These are phyloP conservation scores for Pelargonium myrrhifolium DNA, from an alignment of 441 rosid genomes.

Conservation along the genomic window DNA sequence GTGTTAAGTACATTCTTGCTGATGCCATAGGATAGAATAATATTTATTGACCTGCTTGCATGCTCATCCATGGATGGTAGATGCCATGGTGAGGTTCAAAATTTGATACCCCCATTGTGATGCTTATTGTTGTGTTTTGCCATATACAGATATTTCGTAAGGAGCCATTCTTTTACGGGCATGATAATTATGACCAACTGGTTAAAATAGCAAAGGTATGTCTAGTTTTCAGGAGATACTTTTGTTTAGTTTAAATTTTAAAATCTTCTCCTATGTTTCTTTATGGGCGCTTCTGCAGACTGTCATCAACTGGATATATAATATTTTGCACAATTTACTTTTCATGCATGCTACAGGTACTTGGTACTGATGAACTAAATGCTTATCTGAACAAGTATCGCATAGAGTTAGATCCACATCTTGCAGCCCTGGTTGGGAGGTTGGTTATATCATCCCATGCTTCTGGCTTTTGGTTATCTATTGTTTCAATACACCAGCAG, in stretches of 20 bases:
- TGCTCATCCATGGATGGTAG: neutral
- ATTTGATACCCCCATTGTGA: no score
- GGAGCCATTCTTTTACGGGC: conserved; percentile 88
- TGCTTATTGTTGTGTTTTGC: conserved; percentile 23
- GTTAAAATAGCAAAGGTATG: conserved; percentile 80
- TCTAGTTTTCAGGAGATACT: neutral
- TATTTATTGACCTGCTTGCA: neutral
- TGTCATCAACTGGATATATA: no score
- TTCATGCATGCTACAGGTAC: conserved; percentile 40
- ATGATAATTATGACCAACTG: conserved; percentile 79
- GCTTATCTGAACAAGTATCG: conserved; percentile 72
- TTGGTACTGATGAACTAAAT: conserved; percentile 87
- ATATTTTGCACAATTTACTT: neutral
- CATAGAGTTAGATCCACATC: conserved; percentile 84
- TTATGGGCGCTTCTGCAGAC: neutral
- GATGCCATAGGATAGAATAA: neutral
- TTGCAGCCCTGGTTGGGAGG: conserved; percentile 90
- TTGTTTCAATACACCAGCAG: conserved; percentile 4
- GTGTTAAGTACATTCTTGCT: neutral
- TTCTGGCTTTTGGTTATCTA: neutral
- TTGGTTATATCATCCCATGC: conserved; percentile 18
- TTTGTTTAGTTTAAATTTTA: no score
- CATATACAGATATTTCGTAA: conserved; percentile 59
- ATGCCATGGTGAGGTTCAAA: neutral
- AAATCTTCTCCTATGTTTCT: no score